A percentile compares a stretch with the other conserved stretches of the same genome.
phyloP scores from a whole-genome alignment of 2,329 filamentous ascomycete genomes.

The Ophiocordyceps robertsii region DNA sequence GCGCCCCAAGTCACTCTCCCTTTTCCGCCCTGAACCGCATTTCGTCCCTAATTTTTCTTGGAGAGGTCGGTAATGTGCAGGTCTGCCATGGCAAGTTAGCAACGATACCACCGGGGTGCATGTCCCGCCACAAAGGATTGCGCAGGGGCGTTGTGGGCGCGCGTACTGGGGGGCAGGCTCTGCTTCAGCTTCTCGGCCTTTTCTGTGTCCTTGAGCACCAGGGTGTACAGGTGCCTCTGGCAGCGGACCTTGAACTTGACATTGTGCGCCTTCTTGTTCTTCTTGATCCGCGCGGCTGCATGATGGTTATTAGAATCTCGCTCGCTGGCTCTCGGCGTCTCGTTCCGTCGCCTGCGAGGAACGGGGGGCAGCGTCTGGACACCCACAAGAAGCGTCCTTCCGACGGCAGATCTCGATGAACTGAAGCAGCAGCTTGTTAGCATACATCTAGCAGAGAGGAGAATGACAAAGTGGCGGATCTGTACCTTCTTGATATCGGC shows the following conservation, averaged over 20 bases:
- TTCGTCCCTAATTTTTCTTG: conserved; percentile 33
- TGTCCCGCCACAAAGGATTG: background rate
- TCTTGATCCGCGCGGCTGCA: conserved; percentile 84
- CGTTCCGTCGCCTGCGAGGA: background rate
- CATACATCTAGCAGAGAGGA: conserved; percentile 1
- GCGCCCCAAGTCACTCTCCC: conserved; percentile 9
- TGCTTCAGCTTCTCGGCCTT: conserved; percentile 99
- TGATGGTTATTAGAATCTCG: conserved; percentile 13
- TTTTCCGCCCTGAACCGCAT: background rate
- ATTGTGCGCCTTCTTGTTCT: conserved; percentile 78
- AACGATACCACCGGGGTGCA: background rate
- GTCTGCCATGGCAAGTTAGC: conserved; percentile 17
- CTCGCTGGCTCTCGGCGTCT: conserved; percentile 1
- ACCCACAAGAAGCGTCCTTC: conserved; percentile 98
- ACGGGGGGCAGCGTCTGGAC: conserved; percentile 3
- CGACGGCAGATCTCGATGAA: conserved; percentile 99
- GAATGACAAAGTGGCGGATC: background rate
- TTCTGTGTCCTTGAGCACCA: conserved; percentile 95
- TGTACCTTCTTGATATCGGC: conserved; percentile 84
- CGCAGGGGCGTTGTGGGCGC: background rate
- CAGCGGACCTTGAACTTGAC: conserved; percentile 99
- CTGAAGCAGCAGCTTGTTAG: conserved; percentile 32
- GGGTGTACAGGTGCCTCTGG: conserved; percentile 90
- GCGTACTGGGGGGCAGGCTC: conserved; percentile 88
- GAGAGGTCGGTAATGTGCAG: conserved; percentile 39